Evolutionary conservation across 2,329 filamentous ascomycete genomes (phyloP).

Genomic region (Alternaria tenuissima): DNA sequence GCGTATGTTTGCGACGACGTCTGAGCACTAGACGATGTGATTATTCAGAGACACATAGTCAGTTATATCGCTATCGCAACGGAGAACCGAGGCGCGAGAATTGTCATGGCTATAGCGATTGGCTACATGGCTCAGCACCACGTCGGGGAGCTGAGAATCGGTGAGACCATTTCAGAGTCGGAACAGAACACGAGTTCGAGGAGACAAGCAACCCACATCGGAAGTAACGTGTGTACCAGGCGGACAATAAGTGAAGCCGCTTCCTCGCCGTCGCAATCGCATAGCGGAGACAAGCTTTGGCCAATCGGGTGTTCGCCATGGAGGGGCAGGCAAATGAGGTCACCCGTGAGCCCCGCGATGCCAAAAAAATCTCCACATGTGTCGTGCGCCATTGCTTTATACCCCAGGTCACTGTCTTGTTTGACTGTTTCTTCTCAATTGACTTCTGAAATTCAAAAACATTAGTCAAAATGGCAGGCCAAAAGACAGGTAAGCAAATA

Average conservation of each 20-base stretch:
- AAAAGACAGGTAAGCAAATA: conserved; percentile 46
- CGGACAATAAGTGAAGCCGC: neutral
- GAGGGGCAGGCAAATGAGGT: conserved; percentile 23
- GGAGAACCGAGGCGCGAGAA: conserved; percentile 13
- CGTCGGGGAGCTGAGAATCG: neutral
- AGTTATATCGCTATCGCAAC: neutral
- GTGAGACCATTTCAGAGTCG: neutral
- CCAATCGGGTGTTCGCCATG: conserved; percentile 14
- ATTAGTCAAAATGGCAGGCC: conserved; percentile 42
- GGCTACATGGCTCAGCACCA: conserved; percentile 7
- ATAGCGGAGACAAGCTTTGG: conserved; percentile 13
- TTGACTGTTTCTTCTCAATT: conserved; percentile 24
- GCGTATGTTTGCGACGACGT: neutral
- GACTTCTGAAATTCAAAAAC: conserved; percentile 14
- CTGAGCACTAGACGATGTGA: neutral
- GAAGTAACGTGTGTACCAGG: neutral
- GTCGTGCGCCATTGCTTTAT: conserved; percentile 25
- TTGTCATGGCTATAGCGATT: conserved; percentile 9
- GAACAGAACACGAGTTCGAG: neutral
- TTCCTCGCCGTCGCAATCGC: neutral
- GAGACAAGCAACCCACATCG: neutral
- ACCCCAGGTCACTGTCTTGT: conserved; percentile 27
- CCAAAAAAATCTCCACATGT: conserved; percentile 30
- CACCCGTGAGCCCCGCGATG: conserved; percentile 15
- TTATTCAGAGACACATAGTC: neutral